A percentile compares a stretch with the other conserved stretches of the same genome.
These are phyloP conservation scores for Cytospora mali DNA, from an alignment of 2,329 filamentous ascomycete genomes.

Conservation along the genomic window DNA sequence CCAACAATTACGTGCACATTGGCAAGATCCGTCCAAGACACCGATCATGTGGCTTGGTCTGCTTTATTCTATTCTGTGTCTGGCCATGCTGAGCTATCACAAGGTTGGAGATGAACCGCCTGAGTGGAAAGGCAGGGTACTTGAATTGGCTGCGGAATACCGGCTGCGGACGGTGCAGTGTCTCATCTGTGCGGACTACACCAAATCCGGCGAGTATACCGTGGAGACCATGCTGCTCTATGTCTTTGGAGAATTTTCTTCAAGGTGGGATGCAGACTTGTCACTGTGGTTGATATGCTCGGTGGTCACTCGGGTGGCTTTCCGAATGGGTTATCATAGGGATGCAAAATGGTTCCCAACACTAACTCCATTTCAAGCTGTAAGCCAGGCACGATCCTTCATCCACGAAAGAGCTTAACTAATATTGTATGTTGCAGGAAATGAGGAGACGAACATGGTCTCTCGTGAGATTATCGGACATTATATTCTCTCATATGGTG, in stretches of 20 bases:
- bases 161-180: constrained; percentile 76
- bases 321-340: constrained; percentile 77
- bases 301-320: constrained; percentile 58
- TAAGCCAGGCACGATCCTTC: constrained; percentile 40
- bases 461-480: constrained; percentile 71
- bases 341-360: constrained; percentile 74
- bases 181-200: constrained; percentile 75
- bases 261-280: constrained; percentile 72
- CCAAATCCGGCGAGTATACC: constrained; percentile 71
- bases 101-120: constrained; percentile 78
- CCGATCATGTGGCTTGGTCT: constrained; percentile 78
- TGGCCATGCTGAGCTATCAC: constrained; percentile 78
- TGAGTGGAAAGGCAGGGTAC: constrained; percentile 70
- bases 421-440: constrained; percentile 49
- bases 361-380: constrained; percentile 72
- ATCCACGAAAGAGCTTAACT: not conserved
- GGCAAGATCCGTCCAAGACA: constrained; percentile 72
- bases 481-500: constrained; percentile 76
- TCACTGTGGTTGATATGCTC: constrained; percentile 63
- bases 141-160: constrained; percentile 66
- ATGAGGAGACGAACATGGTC: constrained; percentile 72
- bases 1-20: constrained; percentile 66
- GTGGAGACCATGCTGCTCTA: constrained; percentile 80
- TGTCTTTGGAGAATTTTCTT: constrained; percentile 73
- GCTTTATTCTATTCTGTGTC: constrained; percentile 74